Base-by-base conservation (phyloP, 2,329 filamentous ascomycete genomes). In the Calonectria multiphialidica region DNA sequence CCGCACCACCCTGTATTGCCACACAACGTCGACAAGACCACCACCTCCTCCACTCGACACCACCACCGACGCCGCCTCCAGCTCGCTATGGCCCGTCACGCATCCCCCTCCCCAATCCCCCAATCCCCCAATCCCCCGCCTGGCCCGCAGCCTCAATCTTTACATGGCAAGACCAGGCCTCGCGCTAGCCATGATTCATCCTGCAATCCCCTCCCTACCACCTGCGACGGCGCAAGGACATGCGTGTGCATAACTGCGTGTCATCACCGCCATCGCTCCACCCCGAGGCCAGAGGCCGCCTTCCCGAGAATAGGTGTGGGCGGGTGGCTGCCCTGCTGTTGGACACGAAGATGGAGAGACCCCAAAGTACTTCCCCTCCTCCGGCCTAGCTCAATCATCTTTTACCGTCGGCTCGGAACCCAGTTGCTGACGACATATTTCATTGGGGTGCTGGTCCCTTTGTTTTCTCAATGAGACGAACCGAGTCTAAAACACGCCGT, bases 241-340 rank as follows among this genome's bases (percentile, higher is more conserved):
- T 66, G 67, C 72, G 37, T 30, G 37, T 75, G 70, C 74, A 72
- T 64, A 75, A 70, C 76, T 78, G 77, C 75, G 69, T 78, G 74
- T 74, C 77, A 78, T 79, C 68, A 72, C 66, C 50, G 55, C 62
- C 66, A 55, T 71, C 30, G 64, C 64, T 75, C 74, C 63, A 78
- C 72, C 72, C 64, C 66, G 68, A 25, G 55, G 65, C 42, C 65
- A 72, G 42, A 66, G 71, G 69, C 73, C 68, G 72, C 70, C 71
- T 76, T 78, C 61, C 73, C 74, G 73, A 59, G 59, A 42, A 66
- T 72, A 73, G 59, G 65, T 70, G 74, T 71, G 69, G 67, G 57
- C 53, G 55, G 64, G 66, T 72, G 42, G 65, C 70, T 78, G 67
- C 28, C 64, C 72, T 70, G 71, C 47, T 57, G 42, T 62, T 65